Base-by-base conservation (phyloP, 2,329 filamentous ascomycete species). In the Cladosporium cucumerinum region DNA sequence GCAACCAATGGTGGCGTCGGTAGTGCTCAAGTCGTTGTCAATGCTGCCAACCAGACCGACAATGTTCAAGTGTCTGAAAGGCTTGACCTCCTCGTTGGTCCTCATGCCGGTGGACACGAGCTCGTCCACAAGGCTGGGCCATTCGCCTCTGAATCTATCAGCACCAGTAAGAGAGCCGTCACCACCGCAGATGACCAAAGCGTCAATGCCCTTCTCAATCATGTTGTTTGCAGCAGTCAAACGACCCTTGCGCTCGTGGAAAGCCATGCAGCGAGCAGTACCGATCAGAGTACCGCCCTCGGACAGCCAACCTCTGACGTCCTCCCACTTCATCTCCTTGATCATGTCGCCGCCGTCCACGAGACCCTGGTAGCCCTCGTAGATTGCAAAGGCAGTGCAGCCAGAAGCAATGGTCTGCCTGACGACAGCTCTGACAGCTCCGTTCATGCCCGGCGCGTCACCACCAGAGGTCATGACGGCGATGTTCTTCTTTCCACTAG, bases 1-100 rank as follows among this genome's bases (percentile, higher is more conserved):
- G 77, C 92, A 96, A 64, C 95, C 95, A 76, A 99, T 97, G 34
- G 95, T 99, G 66, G 95, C 94, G 78, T 99, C 95, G 14, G 95
- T 99, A 69, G 92, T 92, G 58, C 93, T 96, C 79, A 99, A 90
- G 76, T 99, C 95, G 76, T 99, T 99, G 84, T 99, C 95, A 75
- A 99, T 99, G 62, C 93, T 97, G 65, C 95, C 95, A 30, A 99
- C 95, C 60, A 98, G 83, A 57, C 95, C 95, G 62, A 98, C 94
- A 70, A 99, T 97, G 79, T 98, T 99, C 74, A 99, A 86, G 71
- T 96, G 88, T 73, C 86, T 85, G 83, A 92, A 96, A 1, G 91
- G 90, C 54, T 87, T 82, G 66, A 92, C 80, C 75, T 97, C 89
- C 64, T 89, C 85, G 51, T 81, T 73, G 7, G 86, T 89, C 72